Evolutionary conservation across 768 basidiomycete genomes (phyloP), one percentile per base, ranked within the genome.

Genomic region (Lactarius tabidus): DNA sequence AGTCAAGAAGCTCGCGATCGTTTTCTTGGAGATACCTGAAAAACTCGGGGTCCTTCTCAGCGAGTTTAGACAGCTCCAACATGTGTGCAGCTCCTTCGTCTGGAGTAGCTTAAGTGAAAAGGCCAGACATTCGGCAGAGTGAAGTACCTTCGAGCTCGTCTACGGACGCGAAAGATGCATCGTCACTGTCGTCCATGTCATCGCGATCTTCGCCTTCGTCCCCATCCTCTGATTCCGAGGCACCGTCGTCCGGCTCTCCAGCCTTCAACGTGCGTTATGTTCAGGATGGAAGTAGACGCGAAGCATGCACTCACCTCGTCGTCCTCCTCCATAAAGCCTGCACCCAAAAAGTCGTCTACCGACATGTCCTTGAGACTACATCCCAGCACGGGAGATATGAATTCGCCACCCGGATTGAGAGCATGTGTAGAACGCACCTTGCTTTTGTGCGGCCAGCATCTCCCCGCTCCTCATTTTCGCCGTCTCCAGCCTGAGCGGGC

Each of bases 41-140:
- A 78, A 98, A 99, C 73, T 97, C 96, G n/a, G 96, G 96, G 75
- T 99, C 96, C 74, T 93, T 94, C 76, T 96, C 90, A 1, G 92
- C 92, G 39, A 99, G 84, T 72, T 91, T 88, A 43, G 91, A 87
- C 17, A 99, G 83, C 62, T 96, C 91, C 53, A 86, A 75, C 65
- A 93, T 78, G 79, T 98, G 96, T 6, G 80, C 76, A 59, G 80
- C 79, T 28, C 89, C 92, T 62, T 91, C 89, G 60, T 89, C 90
- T 88, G 73, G 41, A 51, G 33, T 20, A 39, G 45, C 52, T 3
- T 59, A 26, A 69, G 69, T 60, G 56, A 57, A 53, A 12, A 26
- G 1, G 55, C 29, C 14, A 56, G 2, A 35, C 9, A 15, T 28
- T 45, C 20, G 4, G 29, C 31, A n/a, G 23, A 26, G 33, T 26